phyloP scores from a whole-genome alignment of 1,139 yeast genomes.

The Blastobotrys niveus region DNA sequence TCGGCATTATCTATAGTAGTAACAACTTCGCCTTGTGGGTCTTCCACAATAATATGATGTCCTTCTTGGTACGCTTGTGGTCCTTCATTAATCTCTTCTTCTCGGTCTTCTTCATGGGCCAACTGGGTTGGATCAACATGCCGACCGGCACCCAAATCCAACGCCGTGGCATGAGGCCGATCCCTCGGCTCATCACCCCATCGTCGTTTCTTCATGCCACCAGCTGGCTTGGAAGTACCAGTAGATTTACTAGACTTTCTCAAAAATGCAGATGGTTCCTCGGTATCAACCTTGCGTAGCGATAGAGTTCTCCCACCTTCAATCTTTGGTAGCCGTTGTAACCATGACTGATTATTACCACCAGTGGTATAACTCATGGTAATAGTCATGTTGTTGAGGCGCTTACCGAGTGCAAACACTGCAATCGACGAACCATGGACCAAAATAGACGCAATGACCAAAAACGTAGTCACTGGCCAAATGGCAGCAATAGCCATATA shows the following conservation, averaged over 20 bases:
- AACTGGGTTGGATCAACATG: constrained; percentile 23
- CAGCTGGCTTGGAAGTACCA: constrained; percentile 57
- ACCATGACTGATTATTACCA: constrained; percentile 70
- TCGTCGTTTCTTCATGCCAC: constrained; percentile 56
- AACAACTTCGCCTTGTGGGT: constrained; percentile 72
- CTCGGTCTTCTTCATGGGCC: constrained; percentile 21
- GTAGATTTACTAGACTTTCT: neutral
- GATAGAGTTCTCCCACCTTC: constrained; percentile 70
- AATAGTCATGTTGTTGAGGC: constrained; percentile 85
- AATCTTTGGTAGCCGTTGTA: constrained; percentile 75
- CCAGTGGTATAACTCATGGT: constrained; percentile 85
- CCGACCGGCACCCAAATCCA: constrained; percentile 30
- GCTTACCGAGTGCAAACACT: constrained; percentile 79
- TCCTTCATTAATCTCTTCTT: constrained; percentile 23
- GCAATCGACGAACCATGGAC: constrained; percentile 98
- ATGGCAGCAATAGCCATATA: constrained; percentile 66
- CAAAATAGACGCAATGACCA: constrained; percentile 78
- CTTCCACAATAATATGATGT: constrained; percentile 63
- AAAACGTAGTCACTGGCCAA: constrained; percentile 88
- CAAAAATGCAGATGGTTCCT: constrained; percentile 33
- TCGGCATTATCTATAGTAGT: constrained; percentile 30
- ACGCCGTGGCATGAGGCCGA: constrained; percentile 27
- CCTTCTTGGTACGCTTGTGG: constrained; percentile 71
- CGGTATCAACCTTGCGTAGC: constrained; percentile 72
- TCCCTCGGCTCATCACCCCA: constrained; percentile 35